Conservation (phyloP, 352 stramenopile species). For the Pythium myriotylum region DNA sequence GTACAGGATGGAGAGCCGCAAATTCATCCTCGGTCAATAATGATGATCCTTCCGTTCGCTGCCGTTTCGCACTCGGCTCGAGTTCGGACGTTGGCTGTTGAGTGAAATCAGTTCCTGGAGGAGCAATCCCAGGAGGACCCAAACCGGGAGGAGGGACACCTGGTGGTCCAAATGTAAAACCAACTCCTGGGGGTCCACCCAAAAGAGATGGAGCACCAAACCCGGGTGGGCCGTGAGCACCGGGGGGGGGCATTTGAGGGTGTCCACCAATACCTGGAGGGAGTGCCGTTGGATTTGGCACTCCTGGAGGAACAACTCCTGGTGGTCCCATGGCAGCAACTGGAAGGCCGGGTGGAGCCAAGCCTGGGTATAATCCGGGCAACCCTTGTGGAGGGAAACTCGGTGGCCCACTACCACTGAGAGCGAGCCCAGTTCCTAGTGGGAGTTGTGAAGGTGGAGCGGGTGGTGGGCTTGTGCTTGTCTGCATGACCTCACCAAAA, state of each 20-base stretch:
- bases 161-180: slow-evolving; percentile 3
- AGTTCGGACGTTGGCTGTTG: slow-evolving; percentile 30
- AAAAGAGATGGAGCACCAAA: background rate
- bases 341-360: slow-evolving; percentile 2
- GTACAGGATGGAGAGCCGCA: slow-evolving; percentile 69
- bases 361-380: slow-evolving; percentile 24
- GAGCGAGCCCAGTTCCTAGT: slow-evolving; percentile 10
- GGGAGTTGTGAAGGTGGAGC: slow-evolving; percentile 19
- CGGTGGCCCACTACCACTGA: slow-evolving; percentile 6
- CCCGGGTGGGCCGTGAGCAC: background rate
- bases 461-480: background rate
- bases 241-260: background rate
- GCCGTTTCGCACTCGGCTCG: slow-evolving; percentile 70
- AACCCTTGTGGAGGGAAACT: slow-evolving; percentile 34
- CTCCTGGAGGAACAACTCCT: slow-evolving; percentile 24
- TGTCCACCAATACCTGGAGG: slow-evolving; percentile 19
- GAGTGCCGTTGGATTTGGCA: slow-evolving; percentile 35
- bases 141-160: slow-evolving; percentile 19
- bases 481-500: slow-evolving; percentile 21
- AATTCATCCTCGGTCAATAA: slow-evolving; percentile 85
- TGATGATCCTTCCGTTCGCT: slow-evolving; percentile 59
- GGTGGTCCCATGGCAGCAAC: slow-evolving; percentile 15
- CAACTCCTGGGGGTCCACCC: slow-evolving; percentile 5
- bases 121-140: slow-evolving; percentile 5
- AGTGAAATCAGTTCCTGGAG: slow-evolving; percentile 9